phyloP scores from a whole-genome alignment of 1,284 basidiomycete species.

The Ceratobasidium sp. region DNA sequence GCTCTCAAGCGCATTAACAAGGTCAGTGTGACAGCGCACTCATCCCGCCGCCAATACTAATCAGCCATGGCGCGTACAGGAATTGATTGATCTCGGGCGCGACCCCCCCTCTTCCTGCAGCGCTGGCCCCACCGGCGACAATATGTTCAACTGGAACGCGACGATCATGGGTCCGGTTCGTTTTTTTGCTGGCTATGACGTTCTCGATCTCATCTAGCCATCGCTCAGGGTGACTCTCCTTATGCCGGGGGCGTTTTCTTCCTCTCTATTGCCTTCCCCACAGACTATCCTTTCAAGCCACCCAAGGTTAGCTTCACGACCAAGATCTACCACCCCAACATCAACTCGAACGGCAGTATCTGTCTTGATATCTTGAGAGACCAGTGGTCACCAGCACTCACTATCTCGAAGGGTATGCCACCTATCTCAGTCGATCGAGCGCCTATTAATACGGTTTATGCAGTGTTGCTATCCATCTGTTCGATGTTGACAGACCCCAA shows the following conservation, averaged over 20 bases:
- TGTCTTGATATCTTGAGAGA: slow-evolving; percentile 98
- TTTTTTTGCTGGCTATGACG: slow-evolving; percentile 50
- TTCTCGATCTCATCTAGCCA: slow-evolving; percentile 13
- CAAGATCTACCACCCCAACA: slow-evolving; percentile 96
- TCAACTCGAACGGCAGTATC: slow-evolving; percentile 98
- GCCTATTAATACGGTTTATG: neutral
- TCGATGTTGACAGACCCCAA: slow-evolving; percentile 98
- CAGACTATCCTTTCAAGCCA: slow-evolving; percentile 98
- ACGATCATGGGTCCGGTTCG: slow-evolving; percentile 97
- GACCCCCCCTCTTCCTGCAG: slow-evolving; percentile 98
- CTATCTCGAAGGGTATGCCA: slow-evolving; percentile 94
- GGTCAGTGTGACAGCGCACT: slow-evolving; percentile 64
- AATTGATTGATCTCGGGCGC: slow-evolving; percentile 96
- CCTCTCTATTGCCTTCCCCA: slow-evolving; percentile 92
- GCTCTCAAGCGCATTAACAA: slow-evolving; percentile 99
- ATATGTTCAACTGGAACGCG: slow-evolving; percentile 98
- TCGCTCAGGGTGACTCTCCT: slow-evolving; percentile 87
- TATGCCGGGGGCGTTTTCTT: slow-evolving; percentile 98
- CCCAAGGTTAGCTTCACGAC: slow-evolving; percentile 99
- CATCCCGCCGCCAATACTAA: slow-evolving; percentile 45
- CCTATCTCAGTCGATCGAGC: neutral
- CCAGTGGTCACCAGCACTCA: slow-evolving; percentile 98
- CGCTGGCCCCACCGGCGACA: slow-evolving; percentile 94
- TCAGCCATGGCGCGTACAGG: slow-evolving; percentile 66
- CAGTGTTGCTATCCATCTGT: slow-evolving; percentile 93